Base-by-base conservation (phyloP, 441 rosid species). In the Gossypium lobatum region DNA sequence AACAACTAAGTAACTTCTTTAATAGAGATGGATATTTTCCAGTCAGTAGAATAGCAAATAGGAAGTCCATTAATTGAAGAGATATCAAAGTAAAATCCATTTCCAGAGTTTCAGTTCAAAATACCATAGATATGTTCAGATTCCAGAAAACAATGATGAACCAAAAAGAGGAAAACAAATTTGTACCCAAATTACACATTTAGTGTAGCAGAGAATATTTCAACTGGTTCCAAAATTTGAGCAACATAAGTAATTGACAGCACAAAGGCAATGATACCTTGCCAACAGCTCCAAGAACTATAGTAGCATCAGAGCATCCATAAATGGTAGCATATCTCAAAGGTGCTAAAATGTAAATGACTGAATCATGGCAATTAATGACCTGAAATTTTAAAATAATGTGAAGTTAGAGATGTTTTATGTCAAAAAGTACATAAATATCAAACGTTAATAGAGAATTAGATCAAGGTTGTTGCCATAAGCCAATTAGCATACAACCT, bases 231-330 rank as follows among this genome's bases (percentile, higher is more conserved):
- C 14, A 31, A 53, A 34, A 50, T 64, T 34, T 26, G 18, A n/a
- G 46, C 16, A 68, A 68, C 53, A 64, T 5, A 20, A 76, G 39
- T 5, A 58, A 3, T 62, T 21, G 18, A 21, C 45, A 61, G 13
- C 45, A 64, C 58, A 63, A 3, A 31, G 52, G 55, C 4, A 77
- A 53, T 1, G 26, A 81, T 85, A 96, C 99, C 97, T 96, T 96
- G 83, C 99, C 99, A 79, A 91, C 95, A 72, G 99, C 98, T 83
- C 99, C 99, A 78, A 96, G 85, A 81, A 96, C 88, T 75, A 96
- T 88, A 58, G 98, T 93, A 52, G 98, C 78, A 78, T 96, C 99
- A 63, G 99, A 96, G 85, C 97, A 93, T 81, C 99, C 98, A 78
- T 96, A 90, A 57, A 96, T 73, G 20, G 97, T 93, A 57, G 91